Percentiles rank a stretch among this genome's conserved stretches.
Evolutionary conservation across 257 asterid genomes (phyloP).

Genomic region (Handroanthus guayacan): DNA sequence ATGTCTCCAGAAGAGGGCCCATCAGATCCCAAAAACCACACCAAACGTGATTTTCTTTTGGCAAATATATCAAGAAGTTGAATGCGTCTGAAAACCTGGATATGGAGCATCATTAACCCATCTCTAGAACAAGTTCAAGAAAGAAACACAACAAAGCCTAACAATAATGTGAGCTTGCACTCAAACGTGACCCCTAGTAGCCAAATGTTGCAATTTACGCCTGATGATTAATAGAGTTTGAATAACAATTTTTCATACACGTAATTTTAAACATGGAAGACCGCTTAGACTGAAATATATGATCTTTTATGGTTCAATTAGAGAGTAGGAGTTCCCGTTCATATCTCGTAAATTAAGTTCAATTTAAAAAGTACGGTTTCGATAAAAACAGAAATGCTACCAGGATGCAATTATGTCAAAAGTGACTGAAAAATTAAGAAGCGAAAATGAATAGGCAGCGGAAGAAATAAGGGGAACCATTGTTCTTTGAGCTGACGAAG

Average conservation of each 20-base stretch:
- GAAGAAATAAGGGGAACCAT: constrained; percentile 52
- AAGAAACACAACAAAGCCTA: background rate
- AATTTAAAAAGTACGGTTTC: no score
- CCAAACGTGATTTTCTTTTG: constrained; percentile 80
- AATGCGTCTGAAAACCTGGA: constrained; percentile 96
- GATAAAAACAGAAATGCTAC: background rate
- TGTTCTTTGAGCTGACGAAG: constrained; percentile 82
- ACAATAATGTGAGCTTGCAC: background rate
- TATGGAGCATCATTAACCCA: constrained; percentile 1
- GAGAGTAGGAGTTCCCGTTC: background rate
- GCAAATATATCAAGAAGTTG: constrained; percentile 71
- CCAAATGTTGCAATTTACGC: constrained; percentile 9
- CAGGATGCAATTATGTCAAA: background rate
- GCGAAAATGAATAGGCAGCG: no score
- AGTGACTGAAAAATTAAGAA: background rate
- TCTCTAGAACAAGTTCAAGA: constrained; percentile 3
- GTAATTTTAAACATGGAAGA: constrained; percentile 4
- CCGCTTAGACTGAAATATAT: background rate
- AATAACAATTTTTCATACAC: background rate
- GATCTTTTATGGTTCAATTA: background rate
- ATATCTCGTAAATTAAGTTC: constrained; percentile 16
- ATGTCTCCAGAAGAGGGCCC: constrained; percentile 97
- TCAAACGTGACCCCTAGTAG: constrained; percentile 17
- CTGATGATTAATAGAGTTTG: background rate
- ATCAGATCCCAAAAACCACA: constrained; percentile 86